A percentile compares a stretch with the other conserved stretches of the same genome.
These are phyloP conservation scores for Stemphylium vesicarium DNA, from an alignment of 2,329 filamentous ascomycete genomes.

Conservation along the genomic window DNA sequence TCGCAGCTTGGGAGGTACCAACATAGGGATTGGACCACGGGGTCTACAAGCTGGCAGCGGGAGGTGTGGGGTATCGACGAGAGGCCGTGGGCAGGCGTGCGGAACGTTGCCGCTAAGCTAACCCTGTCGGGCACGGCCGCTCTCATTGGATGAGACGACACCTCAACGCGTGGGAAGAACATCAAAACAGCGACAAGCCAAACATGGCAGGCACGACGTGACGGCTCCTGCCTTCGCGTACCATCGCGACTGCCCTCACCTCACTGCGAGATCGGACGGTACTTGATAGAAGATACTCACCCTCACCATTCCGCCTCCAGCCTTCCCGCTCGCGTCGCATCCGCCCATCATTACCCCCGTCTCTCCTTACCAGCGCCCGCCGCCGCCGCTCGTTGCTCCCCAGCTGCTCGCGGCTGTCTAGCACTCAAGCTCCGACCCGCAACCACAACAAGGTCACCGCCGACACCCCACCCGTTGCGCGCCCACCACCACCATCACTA, in stretches of 20 bases:
- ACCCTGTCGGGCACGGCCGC: background rate
- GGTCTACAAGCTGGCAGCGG: slow-evolving; percentile 11
- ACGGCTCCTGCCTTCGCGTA: slow-evolving; percentile 21
- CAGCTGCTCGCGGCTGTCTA: slow-evolving; percentile 18
- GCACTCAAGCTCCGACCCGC: slow-evolving; percentile 21
- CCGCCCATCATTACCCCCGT: slow-evolving; percentile 3
- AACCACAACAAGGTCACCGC: slow-evolving; percentile 23
- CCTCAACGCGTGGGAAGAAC: slow-evolving; percentile 22
- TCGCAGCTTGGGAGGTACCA: slow-evolving; percentile 8
- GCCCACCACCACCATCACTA: slow-evolving; percentile 16
- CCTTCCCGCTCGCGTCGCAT: slow-evolving; percentile 14
- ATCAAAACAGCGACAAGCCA: slow-evolving; percentile 39
- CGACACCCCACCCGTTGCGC: slow-evolving; percentile 20
- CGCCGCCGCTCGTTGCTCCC: slow-evolving; percentile 18
- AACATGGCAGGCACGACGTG: slow-evolving; percentile 29
- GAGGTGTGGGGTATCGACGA: slow-evolving; percentile 19
- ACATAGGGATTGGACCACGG: slow-evolving; percentile 30
- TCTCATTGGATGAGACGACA: slow-evolving; percentile 26
- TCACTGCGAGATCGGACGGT: background rate
- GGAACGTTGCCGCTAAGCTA: slow-evolving; percentile 12
- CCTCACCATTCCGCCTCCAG: slow-evolving; percentile 4
- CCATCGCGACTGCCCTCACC: slow-evolving; percentile 16
- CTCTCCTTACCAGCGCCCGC: slow-evolving; percentile 21
- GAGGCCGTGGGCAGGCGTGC: slow-evolving; percentile 5
- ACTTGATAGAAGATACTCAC: background rate